Conservation (phyloP, 2,329 filamentous ascomycete species). For the Helicocarpus griseus region DNA sequence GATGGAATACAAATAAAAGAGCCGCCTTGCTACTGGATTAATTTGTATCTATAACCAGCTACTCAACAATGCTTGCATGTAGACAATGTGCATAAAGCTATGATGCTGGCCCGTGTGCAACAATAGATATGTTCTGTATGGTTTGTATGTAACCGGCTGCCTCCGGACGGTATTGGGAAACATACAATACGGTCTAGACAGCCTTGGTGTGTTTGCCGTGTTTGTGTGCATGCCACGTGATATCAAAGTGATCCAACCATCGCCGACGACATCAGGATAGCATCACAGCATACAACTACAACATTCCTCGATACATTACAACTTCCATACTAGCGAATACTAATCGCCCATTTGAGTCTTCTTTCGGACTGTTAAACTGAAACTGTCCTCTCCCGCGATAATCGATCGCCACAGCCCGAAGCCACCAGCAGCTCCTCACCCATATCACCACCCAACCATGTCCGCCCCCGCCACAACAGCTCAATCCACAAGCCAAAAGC, state of each 20-base stretch:
- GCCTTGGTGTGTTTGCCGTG: background rate
- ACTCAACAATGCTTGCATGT: too few species aligned
- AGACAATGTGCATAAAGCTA: too few species aligned
- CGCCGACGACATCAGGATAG: background rate
- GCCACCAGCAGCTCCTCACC: background rate
- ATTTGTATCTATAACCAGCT: too few species aligned
- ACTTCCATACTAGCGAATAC: background rate
- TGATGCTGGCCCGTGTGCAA: too few species aligned
- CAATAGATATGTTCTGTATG: background rate
- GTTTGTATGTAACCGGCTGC: too few species aligned
- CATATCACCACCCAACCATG: slow-evolving; percentile 29
- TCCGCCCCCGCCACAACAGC: slow-evolving; percentile 24
- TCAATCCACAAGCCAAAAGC: slow-evolving; percentile 23
- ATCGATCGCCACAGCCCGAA: background rate
- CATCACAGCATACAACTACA: too few species aligned
- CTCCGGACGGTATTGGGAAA: background rate
- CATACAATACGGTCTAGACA: background rate
- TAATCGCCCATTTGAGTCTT: too few species aligned
- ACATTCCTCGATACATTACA: background rate
- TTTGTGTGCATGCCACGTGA: background rate
- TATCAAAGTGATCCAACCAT: background rate
- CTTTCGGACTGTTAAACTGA: too few species aligned
- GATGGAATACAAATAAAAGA: too few species aligned
- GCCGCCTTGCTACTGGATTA: too few species aligned
- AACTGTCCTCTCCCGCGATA: too few species aligned